Percentiles rank a stretch among this genome's conserved stretches.
These are phyloP conservation scores for Bauhinia variegata DNA, from an alignment of 306 rosid species.

Conservation along the genomic window DNA sequence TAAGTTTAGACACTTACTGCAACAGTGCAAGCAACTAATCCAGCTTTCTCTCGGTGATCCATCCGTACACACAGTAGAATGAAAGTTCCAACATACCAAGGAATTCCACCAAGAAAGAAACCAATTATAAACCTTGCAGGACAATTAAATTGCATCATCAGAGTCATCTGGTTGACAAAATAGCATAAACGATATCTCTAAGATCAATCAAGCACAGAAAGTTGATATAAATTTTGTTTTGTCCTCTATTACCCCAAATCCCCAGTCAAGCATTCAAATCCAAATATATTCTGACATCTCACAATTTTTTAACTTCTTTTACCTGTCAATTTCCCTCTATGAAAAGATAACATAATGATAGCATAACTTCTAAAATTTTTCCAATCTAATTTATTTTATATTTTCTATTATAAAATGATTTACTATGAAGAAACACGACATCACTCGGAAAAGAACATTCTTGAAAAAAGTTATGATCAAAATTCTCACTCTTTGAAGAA, in stretches of 20 bases:
- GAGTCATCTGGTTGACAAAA: neutral
- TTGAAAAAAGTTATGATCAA: too few relatives aligned
- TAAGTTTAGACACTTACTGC: slow-evolving; percentile 63
- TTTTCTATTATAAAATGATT: neutral
- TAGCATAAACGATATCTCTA: neutral
- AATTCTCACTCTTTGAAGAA: too few relatives aligned
- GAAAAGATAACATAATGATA: neutral
- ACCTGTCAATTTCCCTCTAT: neutral
- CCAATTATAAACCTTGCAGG: slow-evolving; percentile 73
- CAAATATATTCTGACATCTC: neutral
- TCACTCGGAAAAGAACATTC: too few relatives aligned
- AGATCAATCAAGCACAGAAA: neutral
- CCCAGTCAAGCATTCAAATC: neutral
- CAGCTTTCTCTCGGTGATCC: slow-evolving; percentile 84
- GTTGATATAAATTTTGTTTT: neutral
- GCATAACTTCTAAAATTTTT: neutral
- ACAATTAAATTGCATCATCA: slow-evolving; percentile 3
- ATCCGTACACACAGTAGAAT: slow-evolving; percentile 60
- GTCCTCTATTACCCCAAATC: slow-evolving; percentile 5
- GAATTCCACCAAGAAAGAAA: slow-evolving; percentile 76
- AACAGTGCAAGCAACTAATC: slow-evolving; percentile 73
- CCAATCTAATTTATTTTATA: slow-evolving; percentile 7
- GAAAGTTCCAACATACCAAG: slow-evolving; percentile 78
- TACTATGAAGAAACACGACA: neutral
- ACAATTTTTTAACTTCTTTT: neutral